phyloP scores from a whole-genome alignment of 140 eudicot genomes.

The Ambrosia hybrid region DNA sequence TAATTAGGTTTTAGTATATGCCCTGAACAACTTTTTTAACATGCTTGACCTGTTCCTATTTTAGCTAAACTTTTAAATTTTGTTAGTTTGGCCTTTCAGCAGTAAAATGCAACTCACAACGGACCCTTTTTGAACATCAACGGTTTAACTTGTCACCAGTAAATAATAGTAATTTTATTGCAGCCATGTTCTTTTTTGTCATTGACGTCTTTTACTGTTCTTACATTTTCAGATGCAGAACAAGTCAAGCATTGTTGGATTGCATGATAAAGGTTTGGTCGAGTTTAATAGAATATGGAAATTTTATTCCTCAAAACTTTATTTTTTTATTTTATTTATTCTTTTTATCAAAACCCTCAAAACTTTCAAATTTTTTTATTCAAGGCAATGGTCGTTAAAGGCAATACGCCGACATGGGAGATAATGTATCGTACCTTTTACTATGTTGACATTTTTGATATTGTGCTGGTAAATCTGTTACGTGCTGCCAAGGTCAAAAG shows the following conservation, averaged over 20 bases:
- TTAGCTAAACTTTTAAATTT: background rate
- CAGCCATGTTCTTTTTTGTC: background rate
- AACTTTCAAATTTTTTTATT: background rate
- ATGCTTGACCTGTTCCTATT: background rate
- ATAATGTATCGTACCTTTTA: background rate
- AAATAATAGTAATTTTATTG: background rate
- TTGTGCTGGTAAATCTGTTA: background rate
- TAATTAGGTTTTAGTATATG: constrained; percentile 1
- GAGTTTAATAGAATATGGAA: background rate
- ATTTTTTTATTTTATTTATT: too few species aligned
- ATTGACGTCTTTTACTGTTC: constrained; percentile 6
- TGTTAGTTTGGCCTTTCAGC: too few species aligned
- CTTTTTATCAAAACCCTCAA: background rate
- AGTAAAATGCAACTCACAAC: too few species aligned
- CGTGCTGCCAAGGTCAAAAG: background rate
- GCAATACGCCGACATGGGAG: background rate
- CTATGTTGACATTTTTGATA: background rate
- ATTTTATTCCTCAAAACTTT: background rate
- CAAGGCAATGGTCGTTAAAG: background rate
- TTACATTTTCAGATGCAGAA: constrained; percentile 53
- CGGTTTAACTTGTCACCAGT: background rate
- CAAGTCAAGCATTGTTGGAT: constrained; percentile 75
- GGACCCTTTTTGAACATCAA: too few species aligned
- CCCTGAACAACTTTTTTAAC: background rate
- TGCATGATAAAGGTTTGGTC: constrained; percentile 94